Conservation (phyloP, 306 rosid species). For the Canavalia ensiformis region DNA sequence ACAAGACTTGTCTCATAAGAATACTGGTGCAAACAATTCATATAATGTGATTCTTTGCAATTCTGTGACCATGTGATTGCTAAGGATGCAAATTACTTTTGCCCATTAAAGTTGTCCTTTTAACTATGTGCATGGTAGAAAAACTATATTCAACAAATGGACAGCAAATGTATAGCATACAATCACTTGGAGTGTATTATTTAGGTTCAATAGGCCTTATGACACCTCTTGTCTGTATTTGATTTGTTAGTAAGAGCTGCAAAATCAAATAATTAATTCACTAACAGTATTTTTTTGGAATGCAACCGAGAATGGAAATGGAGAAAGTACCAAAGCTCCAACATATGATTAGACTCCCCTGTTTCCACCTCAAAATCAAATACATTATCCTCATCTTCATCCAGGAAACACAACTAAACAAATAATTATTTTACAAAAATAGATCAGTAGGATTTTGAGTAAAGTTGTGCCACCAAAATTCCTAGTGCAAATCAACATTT, state of each 20-base stretch:
- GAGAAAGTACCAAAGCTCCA: constrained; percentile 82
- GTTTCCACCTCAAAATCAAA: no score
- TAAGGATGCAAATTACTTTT: neutral
- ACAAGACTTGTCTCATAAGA: neutral
- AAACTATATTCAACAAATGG: constrained; percentile 32
- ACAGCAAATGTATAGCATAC: constrained; percentile 25
- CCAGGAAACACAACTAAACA: no score
- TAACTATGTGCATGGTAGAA: neutral
- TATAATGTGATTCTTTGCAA: neutral
- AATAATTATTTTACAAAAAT: no score
- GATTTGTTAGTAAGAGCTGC: constrained; percentile 88
- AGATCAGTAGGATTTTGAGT: no score
- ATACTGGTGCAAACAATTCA: neutral
- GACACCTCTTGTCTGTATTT: constrained; percentile 88
- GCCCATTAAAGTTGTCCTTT: neutral
- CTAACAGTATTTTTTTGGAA: constrained; percentile 36
- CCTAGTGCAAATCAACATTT: no score
- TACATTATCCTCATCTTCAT: no score
- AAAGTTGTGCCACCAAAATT: no score
- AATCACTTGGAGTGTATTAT: constrained; percentile 82
- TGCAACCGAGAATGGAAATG: constrained; percentile 29
- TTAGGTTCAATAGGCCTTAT: constrained; percentile 82
- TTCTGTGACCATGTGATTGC: neutral
- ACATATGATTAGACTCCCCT: constrained; percentile 12
- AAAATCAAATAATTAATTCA: constrained; percentile 38